Evolutionary conservation across 306 rosid species (phyloP).

Genomic region (Pachyrhizus erosus): DNA sequence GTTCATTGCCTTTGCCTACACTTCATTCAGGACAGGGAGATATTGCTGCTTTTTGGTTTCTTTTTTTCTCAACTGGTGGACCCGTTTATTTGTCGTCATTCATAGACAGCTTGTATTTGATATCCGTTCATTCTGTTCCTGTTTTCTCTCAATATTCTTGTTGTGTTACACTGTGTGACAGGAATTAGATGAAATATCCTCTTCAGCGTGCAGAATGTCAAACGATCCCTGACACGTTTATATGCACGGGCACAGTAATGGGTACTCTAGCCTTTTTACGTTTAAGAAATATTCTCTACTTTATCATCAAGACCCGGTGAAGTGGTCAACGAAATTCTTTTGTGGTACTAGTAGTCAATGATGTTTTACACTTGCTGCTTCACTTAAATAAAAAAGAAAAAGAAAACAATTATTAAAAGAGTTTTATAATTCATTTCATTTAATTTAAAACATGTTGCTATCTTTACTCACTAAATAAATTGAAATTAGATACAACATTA

Average conservation of each 20-base stretch:
- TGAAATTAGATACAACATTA: neutral
- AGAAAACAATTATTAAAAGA: neutral
- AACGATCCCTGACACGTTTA: slow-evolving; percentile 8
- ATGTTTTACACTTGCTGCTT: neutral
- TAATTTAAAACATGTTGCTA: neutral
- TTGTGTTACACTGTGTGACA: neutral
- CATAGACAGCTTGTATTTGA: slow-evolving; percentile 26
- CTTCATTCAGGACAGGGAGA: slow-evolving; percentile 24
- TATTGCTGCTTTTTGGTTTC: neutral
- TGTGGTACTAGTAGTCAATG: slow-evolving; percentile 4
- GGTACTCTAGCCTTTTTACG: neutral
- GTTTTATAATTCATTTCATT: neutral
- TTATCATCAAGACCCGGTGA: neutral
- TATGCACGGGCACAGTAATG: neutral
- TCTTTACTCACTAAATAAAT: neutral
- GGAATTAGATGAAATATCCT: slow-evolving; percentile 32
- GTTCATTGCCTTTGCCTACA: slow-evolving; percentile 10
- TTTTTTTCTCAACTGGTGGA: slow-evolving; percentile 9
- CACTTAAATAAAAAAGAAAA: neutral
- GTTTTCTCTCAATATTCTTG: slow-evolving; percentile 25
- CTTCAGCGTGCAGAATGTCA: slow-evolving; percentile 8
- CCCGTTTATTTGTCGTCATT: slow-evolving; percentile 44
- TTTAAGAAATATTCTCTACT: neutral
- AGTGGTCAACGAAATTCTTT: slow-evolving; percentile 12
- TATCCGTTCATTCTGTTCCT: neutral